phyloP scores from a whole-genome alignment of 192 early-diverging fungal genomes.

The Cladochytrium replicatum region DNA sequence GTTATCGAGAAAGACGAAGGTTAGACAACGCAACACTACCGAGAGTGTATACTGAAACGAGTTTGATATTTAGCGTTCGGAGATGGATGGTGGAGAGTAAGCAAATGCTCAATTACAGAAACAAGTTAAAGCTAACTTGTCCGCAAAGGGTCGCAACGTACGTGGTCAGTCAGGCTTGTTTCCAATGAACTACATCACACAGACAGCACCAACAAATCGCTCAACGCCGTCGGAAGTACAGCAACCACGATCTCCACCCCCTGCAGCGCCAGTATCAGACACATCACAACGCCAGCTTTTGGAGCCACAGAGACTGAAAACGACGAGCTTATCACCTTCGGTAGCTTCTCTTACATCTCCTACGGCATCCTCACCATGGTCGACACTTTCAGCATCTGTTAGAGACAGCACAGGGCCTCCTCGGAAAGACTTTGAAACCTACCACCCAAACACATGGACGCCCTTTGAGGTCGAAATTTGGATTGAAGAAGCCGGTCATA shows the following conservation, averaged over 20 bases:
- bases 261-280: no score
- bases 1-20: slow-evolving; percentile 63
- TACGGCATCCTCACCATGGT: no score
- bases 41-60: no score
- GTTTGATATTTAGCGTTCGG: no score
- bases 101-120: neutral
- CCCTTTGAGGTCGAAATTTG: slow-evolving; percentile 49
- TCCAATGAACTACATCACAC: slow-evolving; percentile 55
- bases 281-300: no score
- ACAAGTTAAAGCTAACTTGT: neutral
- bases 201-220: slow-evolving; percentile 13
- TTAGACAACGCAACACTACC: no score
- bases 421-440: neutral
- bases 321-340: no score
- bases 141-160: slow-evolving; percentile 49
- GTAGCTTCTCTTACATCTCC: no score
- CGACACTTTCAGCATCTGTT: no score
- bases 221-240: slow-evolving; percentile 1
- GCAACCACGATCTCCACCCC: neutral
- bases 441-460: slow-evolving; percentile 40
- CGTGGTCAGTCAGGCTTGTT: slow-evolving; percentile 61
- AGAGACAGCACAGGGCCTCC: neutral
- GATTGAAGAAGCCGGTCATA: slow-evolving; percentile 44
- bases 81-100: slow-evolving; percentile 76
- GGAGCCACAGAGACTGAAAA: no score